phyloP scores from a whole-genome alignment of 768 basidiomycete genomes.

The Ephemerocybe angulata region DNA sequence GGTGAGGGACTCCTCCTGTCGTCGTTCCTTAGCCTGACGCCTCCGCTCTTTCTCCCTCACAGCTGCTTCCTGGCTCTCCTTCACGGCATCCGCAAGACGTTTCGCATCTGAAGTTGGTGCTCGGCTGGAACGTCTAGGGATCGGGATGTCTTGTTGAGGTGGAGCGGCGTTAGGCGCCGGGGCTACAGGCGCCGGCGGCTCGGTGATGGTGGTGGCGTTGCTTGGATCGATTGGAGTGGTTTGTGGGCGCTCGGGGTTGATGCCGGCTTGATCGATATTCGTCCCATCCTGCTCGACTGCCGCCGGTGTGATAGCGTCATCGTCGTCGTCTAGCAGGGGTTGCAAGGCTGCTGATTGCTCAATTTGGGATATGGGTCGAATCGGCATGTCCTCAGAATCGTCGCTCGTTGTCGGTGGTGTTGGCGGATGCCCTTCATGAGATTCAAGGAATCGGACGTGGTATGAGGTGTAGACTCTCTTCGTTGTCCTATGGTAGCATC shows the following conservation, averaged over 20 bases:
- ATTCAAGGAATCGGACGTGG: constrained; percentile 22
- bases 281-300: no score
- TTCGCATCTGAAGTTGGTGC: neutral
- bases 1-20: no score
- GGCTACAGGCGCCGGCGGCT: neutral
- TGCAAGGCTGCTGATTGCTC: neutral
- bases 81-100: constrained; percentile 6
- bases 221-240: neutral
- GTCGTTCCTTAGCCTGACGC: neutral
- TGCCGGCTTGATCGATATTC: no score
- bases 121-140: neutral
- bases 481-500: constrained; percentile 13
- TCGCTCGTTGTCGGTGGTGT: neutral
- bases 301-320: neutral
- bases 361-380: neutral
- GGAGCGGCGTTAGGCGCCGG: neutral
- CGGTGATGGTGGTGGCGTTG: no score
- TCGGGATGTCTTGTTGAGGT: no score
- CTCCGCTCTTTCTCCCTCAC: constrained; percentile 35
- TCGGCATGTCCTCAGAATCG: neutral
- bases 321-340: constrained; percentile 7
- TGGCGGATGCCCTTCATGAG: constrained; percentile 5
- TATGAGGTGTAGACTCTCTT: constrained; percentile 11
- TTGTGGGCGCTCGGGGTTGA: no score
- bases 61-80: constrained; percentile 24